Base-by-base conservation (phyloP, 2,329 filamentous ascomycete species). In the Colletotrichum filicis region DNA sequence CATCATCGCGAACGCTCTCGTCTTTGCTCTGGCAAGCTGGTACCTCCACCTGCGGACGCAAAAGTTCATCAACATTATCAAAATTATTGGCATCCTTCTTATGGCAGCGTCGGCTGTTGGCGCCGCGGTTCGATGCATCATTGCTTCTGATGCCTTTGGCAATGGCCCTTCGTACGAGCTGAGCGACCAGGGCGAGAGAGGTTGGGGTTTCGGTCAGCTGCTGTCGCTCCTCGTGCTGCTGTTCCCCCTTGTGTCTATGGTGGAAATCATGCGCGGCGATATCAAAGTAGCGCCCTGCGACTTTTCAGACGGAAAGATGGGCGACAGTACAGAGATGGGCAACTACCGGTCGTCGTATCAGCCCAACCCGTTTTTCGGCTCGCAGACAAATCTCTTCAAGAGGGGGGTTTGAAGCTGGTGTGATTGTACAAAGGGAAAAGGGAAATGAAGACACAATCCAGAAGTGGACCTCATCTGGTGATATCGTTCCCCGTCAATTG, bases 121-220 rank as follows among this genome's bases (percentile, higher is more conserved):
- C 12, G 90, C 90, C 0, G 87, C 89, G 0, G 82, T 88, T 6
- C 85, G 91, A 22, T 86, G 92, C 2, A 83, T 90, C 22, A 76
- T 90, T 32, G 82, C 90, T 5, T 89, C 88, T 0, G 89, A 92
- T 77, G 91, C 91, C 2, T 92, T 93, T 78, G 88, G 89, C 1
- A 79, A 70, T 1, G 74, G 74, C 2, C 88, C 89, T 0, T 84
- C 86, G 0, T 83, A 92, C 3, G 75, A 79, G 26, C 82, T 92
- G 2, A 78, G 79, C 6, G 90, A 91, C 68, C 70, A 80, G 0
- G 86, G 85, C 26, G 91, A 92, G 81, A 87, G 83, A 72, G 81
- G 83, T 12, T 92, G 90, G 90, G 89, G 87, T 75, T 93, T 92
- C 76, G 91, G 91, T 0, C 90, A 92, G 80, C 80, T 92, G 68